Evolutionary conservation across 2,329 filamentous ascomycete genomes (phyloP), one percentile per base, ranked within the genome.

Genomic region (Aspergillus uvarum): DNA sequence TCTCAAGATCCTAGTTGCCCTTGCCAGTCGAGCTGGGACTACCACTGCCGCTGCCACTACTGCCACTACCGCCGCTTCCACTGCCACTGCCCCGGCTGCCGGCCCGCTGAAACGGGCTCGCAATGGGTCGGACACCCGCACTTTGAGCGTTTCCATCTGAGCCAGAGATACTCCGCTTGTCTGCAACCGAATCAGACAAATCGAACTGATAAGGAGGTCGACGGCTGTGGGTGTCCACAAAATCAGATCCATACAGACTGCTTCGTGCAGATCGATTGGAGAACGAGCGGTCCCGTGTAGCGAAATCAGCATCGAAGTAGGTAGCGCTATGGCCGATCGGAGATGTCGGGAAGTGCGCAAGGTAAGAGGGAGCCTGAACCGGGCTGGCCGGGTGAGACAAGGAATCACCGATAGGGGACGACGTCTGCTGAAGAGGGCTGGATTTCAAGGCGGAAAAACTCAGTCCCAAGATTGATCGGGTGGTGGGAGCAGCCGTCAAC

Each of bases 51-150:
- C 77, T 78, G 47, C 73, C 75, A 54, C 74, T 69, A 68, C 79
- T 70, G 47, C 74, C 75, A 55, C 74, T 69, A 68, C 78, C 70
- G 69, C 80, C 62, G 70, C 79, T 77, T 63, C 79, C 73, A 71
- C 71, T 71, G 51, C 80, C 81, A 63, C 82, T 83, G 53, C 77
- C 80, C 61, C 80, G 79, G 68, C 81, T 83, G 53, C 76, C 80
- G 38, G 70, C 72, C 65, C 75, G 70, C 35, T 72, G 72, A 54
- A 76, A 77, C 49, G 77, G 73, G 47, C 74, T 78, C 54, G 75
- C 66, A 55, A 69, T 70, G 19, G 71, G 72, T 59, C 71, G 74
- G 51, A 70, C 68, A 63, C 74, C 76, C 3, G 76, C 74, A 58
- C 76, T 74, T 14, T 73, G 67, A 54, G 68, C 68, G 56, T 69